A percentile compares a stretch with the other conserved stretches of the same genome.
phyloP scores from a whole-genome alignment of 129 eudicot genomes.

The Flaveria ramosissima region DNA sequence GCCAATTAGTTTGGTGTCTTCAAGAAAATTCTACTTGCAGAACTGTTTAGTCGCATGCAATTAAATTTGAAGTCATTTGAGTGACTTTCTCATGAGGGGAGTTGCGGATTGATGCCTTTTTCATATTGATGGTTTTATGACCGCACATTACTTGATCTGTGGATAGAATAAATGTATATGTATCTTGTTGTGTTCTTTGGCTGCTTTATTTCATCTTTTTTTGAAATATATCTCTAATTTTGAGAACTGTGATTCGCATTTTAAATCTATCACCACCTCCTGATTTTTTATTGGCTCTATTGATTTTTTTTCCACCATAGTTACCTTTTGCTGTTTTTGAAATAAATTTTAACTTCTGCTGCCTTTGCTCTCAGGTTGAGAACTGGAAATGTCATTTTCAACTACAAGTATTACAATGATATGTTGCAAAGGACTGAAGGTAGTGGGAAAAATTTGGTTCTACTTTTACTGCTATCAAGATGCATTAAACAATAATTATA shows the following conservation, averaged over 20 bases:
- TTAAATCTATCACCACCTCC: not conserved
- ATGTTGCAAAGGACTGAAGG: conserved; percentile 88
- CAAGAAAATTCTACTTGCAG: conserved; percentile 10
- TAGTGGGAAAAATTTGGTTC: conserved; percentile 29
- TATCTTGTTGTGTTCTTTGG: conserved; percentile 9
- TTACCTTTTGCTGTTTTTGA: conserved; percentile 20
- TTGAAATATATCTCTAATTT: not conserved
- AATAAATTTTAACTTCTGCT: conserved; percentile 12
- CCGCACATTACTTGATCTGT: conserved; percentile 2
- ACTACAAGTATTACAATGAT: conserved; percentile 71
- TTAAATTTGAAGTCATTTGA: conserved; percentile 1
- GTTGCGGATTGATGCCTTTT: not conserved
- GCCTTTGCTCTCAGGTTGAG: conserved; percentile 60
- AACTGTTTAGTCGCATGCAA: conserved; percentile 8
- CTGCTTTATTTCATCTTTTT: not conserved
- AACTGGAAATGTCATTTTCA: conserved; percentile 84
- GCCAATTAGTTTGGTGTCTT: not conserved
- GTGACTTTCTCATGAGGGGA: not conserved
- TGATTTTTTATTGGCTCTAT: conserved; percentile 13
- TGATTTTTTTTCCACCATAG: not conserved
- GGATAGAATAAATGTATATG: not conserved
- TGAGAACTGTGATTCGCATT: not conserved
- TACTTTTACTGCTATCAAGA: conserved; percentile 11
- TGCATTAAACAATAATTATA: not conserved
- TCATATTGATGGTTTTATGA: conserved; percentile 3